These are phyloP conservation scores for Naganishia vishniacii DNA, from an alignment of 768 basidiomycete species.

Conservation along the genomic window DNA sequence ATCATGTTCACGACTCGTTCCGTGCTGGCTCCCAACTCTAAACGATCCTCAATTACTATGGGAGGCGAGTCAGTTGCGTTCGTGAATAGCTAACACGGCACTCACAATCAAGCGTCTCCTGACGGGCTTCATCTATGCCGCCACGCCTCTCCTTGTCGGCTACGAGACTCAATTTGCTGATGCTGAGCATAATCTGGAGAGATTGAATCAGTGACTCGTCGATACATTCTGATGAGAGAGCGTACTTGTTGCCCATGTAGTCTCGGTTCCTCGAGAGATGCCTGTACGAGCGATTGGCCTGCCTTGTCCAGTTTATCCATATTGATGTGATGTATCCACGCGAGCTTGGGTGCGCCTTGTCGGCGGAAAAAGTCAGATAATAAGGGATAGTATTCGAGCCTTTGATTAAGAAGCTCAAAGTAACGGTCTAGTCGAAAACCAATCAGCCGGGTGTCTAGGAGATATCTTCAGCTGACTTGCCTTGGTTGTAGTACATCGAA, in stretches of 20 bases:
- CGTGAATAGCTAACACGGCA: not conserved
- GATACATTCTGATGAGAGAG: not conserved
- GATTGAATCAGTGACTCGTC: not conserved
- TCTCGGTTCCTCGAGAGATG: not conserved
- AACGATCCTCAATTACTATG: slow-evolving; percentile 13
- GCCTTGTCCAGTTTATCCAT: slow-evolving; percentile 9
- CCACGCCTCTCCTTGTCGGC: not conserved
- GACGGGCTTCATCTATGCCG: not conserved
- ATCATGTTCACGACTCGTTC: slow-evolving; percentile 14
- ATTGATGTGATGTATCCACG: slow-evolving; percentile 18
- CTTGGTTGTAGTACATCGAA: slow-evolving; percentile 15
- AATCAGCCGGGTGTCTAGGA: not conserved
- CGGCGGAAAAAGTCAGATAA: slow-evolving; percentile 19
- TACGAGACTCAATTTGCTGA: slow-evolving; percentile 16
- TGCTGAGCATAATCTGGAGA: slow-evolving; percentile 18
- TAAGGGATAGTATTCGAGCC: slow-evolving; percentile 13
- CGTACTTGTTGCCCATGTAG: slow-evolving; percentile 6
- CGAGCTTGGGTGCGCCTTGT: not conserved
- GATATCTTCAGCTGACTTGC: not conserved
- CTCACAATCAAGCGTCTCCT: slow-evolving; percentile 7
- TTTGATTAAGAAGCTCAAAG: slow-evolving; percentile 19
- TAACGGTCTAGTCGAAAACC: not conserved
- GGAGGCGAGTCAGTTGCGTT: not conserved
- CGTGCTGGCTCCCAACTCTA: not conserved
- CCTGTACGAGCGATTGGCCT: not conserved